Evolutionary conservation across 805 yeast genomes (phyloP), one percentile per base, ranked within the genome.

Genomic region (Metschnikowia aberdeeniae): DNA sequence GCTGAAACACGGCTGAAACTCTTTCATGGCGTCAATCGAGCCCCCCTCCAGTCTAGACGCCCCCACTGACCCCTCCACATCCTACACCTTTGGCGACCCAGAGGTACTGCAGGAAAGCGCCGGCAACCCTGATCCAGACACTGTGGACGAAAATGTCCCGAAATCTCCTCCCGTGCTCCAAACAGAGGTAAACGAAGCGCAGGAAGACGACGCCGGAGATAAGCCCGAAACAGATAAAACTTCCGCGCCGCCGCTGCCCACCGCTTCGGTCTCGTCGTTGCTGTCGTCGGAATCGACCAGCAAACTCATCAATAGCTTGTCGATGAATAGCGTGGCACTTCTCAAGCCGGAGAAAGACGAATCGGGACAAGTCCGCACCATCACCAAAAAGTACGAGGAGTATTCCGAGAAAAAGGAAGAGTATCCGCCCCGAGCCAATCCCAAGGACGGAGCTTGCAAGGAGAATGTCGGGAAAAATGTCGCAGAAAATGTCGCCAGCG

Each of bases 211-310:
- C 8, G 26, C 8, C 26, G 26, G 26, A 22, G 26, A 22, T 22
- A 22, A 22, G 6, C 26, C 26, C 26, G 3, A 22, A 22, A 22
- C 26, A 3, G 26, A 22, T 7, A 22, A 22, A 22, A 22, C 6
- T 5, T 22, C 26, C 26, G 26, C 26, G 4, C 34, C 40, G 3
- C 19, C 34, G 22, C 40, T 37, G 40, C 40, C 40, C 7, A 17
- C 40, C 8, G 8, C 26, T 7, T 46, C 55, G 2, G 26, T 39
- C 7, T 50, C 54, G 6, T 52, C 57, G 3, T 19, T 52, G 7
- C 51, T 45, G 51, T 50, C 54, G 11, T 44, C 52, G 10, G 57
- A 50, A 5, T 53, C 57, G 31, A 53, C 57, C 9, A 40, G 45
- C 19, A 42, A 43, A 17, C 45, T 53, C 28, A 50, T 53, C 34